Evolutionary conservation across 805 yeast genomes (phyloP).

Genomic region (Candida ortonii): DNA sequence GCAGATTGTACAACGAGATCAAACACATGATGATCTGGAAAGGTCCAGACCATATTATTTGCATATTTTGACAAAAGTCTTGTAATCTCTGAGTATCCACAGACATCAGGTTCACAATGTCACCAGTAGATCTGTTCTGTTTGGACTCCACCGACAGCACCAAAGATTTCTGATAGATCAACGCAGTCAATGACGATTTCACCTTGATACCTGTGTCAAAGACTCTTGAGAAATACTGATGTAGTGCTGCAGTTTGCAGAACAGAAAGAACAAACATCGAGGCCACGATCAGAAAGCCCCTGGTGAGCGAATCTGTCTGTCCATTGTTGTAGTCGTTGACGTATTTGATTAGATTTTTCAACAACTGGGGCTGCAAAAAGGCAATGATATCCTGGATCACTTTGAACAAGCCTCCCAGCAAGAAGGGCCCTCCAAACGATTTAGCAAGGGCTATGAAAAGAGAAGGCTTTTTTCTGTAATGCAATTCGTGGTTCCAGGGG

Average conservation of each 20-base stretch:
- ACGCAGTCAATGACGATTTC: slow-evolving; percentile 64
- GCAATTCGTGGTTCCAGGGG: slow-evolving; percentile 59
- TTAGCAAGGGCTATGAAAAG: slow-evolving; percentile 47
- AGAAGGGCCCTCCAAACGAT: slow-evolving; percentile 73
- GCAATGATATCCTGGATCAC: slow-evolving; percentile 73
- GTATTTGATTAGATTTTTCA: slow-evolving; percentile 61
- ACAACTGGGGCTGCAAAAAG: slow-evolving; percentile 82
- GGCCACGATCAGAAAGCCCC: slow-evolving; percentile 71
- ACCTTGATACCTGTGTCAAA: slow-evolving; percentile 77
- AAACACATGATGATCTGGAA: slow-evolving; percentile 80
- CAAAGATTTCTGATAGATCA: slow-evolving; percentile 66
- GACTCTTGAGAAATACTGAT: slow-evolving; percentile 74
- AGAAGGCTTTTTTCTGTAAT: slow-evolving; percentile 31
- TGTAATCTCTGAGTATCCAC: slow-evolving; percentile 89
- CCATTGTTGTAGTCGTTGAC: slow-evolving; percentile 49
- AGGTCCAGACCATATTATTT: slow-evolving; percentile 90
- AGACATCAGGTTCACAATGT: slow-evolving; percentile 90
- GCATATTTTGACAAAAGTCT: slow-evolving; percentile 74
- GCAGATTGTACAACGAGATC: slow-evolving; percentile 61
- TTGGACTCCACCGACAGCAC: slow-evolving; percentile 70
- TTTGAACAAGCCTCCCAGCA: slow-evolving; percentile 71
- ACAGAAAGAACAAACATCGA: slow-evolving; percentile 75
- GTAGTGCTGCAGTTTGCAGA: slow-evolving; percentile 72
- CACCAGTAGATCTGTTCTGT: slow-evolving; percentile 78
- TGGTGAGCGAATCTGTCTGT: slow-evolving; percentile 57